These are phyloP conservation scores for Ophiostoma fasciatum DNA, from an alignment of 2,329 filamentous ascomycete genomes.

Conservation along the genomic window DNA sequence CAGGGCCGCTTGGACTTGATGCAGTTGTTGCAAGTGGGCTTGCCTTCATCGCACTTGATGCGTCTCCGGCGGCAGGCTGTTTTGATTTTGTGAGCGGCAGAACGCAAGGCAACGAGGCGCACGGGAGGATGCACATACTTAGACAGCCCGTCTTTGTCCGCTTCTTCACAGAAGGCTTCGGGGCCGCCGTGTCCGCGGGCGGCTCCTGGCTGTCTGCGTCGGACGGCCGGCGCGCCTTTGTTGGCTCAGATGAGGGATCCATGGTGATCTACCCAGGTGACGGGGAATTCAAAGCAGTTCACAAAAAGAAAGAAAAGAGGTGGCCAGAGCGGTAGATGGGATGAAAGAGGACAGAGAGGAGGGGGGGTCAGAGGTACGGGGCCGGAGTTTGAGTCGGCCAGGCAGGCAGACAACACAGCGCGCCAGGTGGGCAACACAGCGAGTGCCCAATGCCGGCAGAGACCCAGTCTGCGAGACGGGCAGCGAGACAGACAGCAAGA, in stretches of 20 bases:
- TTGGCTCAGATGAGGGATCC: no score
- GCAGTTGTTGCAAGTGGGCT: slow-evolving; percentile 70
- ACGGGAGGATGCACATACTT: slow-evolving; percentile 39
- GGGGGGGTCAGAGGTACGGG: not conserved
- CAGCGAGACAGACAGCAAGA: no score
- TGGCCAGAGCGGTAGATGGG: not conserved
- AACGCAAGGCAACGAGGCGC: slow-evolving; percentile 1
- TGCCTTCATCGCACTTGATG: slow-evolving; percentile 92
- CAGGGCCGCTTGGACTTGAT: slow-evolving; percentile 74
- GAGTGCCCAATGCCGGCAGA: no score
- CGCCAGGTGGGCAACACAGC: not conserved
- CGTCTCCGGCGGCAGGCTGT: slow-evolving; percentile 80
- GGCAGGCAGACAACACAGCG: no score
- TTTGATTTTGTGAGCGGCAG: slow-evolving; percentile 13
- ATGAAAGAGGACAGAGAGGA: not conserved
- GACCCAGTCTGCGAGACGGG: no score
- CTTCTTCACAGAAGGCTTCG: slow-evolving; percentile 40
- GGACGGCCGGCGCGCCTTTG: not conserved
- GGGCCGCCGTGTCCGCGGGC: slow-evolving; percentile 17
- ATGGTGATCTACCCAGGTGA: no score
- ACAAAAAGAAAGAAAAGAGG: not conserved
- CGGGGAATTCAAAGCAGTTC: not conserved
- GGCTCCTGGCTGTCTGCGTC: slow-evolving; percentile 1
- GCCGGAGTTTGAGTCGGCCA: no score
- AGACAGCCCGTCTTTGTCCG: slow-evolving; percentile 87